Conservation (phyloP, 192 early-diverging fungal genomes). For the Umbelopsis vinacea region DNA sequence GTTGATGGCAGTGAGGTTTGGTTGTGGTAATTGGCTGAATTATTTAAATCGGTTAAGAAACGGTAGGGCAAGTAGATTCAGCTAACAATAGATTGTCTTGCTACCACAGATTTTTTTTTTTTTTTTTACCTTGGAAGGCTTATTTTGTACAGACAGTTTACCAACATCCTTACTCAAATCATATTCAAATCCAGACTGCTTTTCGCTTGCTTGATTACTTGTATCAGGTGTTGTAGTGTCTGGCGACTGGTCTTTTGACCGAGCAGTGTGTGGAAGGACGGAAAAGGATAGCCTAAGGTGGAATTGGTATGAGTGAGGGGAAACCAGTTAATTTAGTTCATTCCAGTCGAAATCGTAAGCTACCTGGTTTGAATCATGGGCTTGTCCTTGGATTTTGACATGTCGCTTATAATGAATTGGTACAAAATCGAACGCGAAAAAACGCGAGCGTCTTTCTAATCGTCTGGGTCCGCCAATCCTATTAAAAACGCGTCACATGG, state of each 20-base stretch:
- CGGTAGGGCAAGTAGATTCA: neutral
- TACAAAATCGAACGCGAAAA: constrained; percentile 10
- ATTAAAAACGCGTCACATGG: constrained; percentile 12
- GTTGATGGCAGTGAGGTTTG: constrained; percentile 9
- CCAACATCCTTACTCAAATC: constrained; percentile 3
- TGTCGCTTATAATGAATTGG: neutral
- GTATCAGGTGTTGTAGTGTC: neutral
- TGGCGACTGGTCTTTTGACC: constrained; percentile 18
- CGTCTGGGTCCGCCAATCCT: too few relatives aligned
- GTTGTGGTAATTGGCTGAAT: neutral
- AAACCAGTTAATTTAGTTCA: neutral
- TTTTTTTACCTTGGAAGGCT: neutral
- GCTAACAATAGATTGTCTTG: neutral
- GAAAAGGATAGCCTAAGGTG: constrained; percentile 15
- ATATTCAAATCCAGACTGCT: constrained; percentile 1
- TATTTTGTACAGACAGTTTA: neutral
- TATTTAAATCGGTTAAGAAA: neutral
- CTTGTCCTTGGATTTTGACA: neutral
- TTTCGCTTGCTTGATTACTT: too few relatives aligned
- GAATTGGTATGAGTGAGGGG: neutral
- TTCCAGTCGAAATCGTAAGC: neutral
- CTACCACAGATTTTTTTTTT: neutral
- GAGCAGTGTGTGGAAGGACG: constrained; percentile 4
- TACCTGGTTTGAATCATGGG: constrained; percentile 8
- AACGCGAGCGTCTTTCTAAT: constrained; percentile 6